A percentile compares a stretch with the other conserved stretches of the same genome.
These are phyloP conservation scores for Paramarasmius palmivorus DNA, from an alignment of 1,284 basidiomycete genomes.

Conservation along the genomic window DNA sequence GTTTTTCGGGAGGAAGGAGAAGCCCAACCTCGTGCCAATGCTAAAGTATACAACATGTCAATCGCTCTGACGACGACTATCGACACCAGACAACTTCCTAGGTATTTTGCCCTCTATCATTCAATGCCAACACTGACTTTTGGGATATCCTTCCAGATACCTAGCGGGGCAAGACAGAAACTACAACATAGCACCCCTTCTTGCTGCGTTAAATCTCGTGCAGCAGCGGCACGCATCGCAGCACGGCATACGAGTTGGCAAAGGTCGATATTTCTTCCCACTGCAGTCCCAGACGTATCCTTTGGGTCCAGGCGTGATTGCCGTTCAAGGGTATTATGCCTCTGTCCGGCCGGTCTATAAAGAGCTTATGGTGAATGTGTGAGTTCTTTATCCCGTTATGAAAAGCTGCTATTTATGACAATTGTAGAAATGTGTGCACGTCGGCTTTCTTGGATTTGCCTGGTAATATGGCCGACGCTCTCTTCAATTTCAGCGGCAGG, in stretches of 20 bases:
- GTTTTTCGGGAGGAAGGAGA: not conserved
- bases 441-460: not conserved
- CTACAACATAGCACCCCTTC: not conserved
- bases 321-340: not conserved
- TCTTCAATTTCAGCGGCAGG: not conserved
- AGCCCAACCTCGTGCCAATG: not conserved
- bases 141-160: not conserved
- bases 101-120: not conserved
- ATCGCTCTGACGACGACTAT: not conserved
- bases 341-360: not conserved
- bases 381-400: not conserved
- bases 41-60: not conserved
- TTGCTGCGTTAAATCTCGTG: not conserved
- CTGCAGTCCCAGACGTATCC: not conserved
- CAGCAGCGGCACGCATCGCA: not conserved
- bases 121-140: not conserved
- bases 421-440: not conserved
- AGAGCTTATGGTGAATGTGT: slow-evolving; percentile 32
- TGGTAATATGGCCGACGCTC: not conserved
- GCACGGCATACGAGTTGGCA: not conserved
- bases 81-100: not conserved
- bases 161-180: not conserved
- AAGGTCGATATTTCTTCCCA: not conserved
- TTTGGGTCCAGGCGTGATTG: not conserved
- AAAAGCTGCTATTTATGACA: not conserved